These are phyloP conservation scores for Striga asiatica DNA, from an alignment of 257 asterid genomes.

Conservation along the genomic window DNA sequence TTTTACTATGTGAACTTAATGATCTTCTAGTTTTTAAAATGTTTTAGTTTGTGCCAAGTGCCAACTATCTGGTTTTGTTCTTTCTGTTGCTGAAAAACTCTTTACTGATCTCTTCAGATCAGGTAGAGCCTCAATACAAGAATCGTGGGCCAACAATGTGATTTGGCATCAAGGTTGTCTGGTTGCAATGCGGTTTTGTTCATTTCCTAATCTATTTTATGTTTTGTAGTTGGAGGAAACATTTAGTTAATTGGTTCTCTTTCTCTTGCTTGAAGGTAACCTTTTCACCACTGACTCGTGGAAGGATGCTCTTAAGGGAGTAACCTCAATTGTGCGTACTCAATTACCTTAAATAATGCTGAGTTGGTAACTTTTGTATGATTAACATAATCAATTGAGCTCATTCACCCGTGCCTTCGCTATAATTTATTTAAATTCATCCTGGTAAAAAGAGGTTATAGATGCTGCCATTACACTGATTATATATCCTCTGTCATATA, in stretches of 20 bases:
- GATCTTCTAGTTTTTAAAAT: background rate
- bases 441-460: too few relatives aligned
- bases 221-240: background rate
- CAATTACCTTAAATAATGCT: conserved; percentile 9
- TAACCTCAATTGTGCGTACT: conserved; percentile 74
- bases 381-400: too few relatives aligned
- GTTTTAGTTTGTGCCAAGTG: background rate
- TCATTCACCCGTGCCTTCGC: too few relatives aligned
- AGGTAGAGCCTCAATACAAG: conserved; percentile 67
- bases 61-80: background rate
- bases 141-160: conserved; percentile 70
- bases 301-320: conserved; percentile 92
- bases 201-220: conserved; percentile 1
- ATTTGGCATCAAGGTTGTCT: conserved; percentile 81
- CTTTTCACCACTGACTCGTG: conserved; percentile 67
- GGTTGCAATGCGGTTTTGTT: conserved; percentile 16
- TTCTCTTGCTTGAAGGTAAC: conserved; percentile 47
- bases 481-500: too few relatives aligned
- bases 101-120: conserved; percentile 43
- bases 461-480: too few relatives aligned
- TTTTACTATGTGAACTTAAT: background rate
- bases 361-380: background rate
- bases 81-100: background rate
- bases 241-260: conserved; percentile 11
- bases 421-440: too few relatives aligned